Conservation (phyloP, 768 basidiomycete species). For the Tulasnella sp. region DNA sequence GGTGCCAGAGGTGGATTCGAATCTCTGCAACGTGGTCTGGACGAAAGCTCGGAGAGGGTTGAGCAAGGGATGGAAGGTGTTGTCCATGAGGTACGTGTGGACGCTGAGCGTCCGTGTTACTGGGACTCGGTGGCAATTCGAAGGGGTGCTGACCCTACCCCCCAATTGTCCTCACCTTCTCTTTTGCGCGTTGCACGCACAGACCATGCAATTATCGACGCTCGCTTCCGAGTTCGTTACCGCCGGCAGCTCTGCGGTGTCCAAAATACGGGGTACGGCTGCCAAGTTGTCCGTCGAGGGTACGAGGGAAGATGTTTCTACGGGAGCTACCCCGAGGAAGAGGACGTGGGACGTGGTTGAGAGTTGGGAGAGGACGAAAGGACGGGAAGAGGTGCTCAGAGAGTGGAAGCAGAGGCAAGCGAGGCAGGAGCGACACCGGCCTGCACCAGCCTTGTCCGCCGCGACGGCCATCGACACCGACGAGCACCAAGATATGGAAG, state of each 20-base stretch:
- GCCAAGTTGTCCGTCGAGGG: slow-evolving; percentile 32
- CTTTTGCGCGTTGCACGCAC: not conserved
- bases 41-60: slow-evolving; percentile 5
- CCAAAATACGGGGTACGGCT: slow-evolving; percentile 49
- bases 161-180: not conserved
- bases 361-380: slow-evolving; percentile 70
- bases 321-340: slow-evolving; percentile 77
- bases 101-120: too few species aligned
- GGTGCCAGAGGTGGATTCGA: slow-evolving; percentile 14
- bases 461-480: not conserved
- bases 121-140: not conserved
- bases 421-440: not conserved
- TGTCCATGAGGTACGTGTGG: slow-evolving; percentile 16
- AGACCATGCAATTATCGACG: slow-evolving; percentile 52
- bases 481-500: not conserved
- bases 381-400: slow-evolving; percentile 60
- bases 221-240: slow-evolving; percentile 53
- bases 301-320: slow-evolving; percentile 55
- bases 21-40: not conserved
- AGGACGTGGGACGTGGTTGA: slow-evolving; percentile 70
- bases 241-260: slow-evolving; percentile 51
- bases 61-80: slow-evolving; percentile 30
- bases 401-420: slow-evolving; percentile 32
- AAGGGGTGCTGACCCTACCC: not conserved
- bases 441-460: not conserved